A percentile compares a stretch with the other conserved stretches of the same genome.
Evolutionary conservation across 2,329 filamentous ascomycete species (phyloP).

Genomic region (Monosporascus sp.): DNA sequence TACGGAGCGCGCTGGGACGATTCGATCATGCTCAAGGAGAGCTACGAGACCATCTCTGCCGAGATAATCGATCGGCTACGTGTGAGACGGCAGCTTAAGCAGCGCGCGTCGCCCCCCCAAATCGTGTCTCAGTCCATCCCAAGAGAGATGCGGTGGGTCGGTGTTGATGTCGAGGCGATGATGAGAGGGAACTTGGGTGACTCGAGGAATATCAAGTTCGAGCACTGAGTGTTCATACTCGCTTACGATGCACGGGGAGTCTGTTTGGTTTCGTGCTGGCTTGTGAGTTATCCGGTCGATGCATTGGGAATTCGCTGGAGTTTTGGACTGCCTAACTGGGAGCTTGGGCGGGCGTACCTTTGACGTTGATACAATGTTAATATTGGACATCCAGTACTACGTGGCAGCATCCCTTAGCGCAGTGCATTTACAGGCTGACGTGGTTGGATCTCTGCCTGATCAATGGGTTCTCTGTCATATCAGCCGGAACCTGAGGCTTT

Average conservation of each 20-base stretch:
- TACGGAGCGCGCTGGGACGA: constrained; percentile 57
- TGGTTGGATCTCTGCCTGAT: no score
- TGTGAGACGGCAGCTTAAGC: constrained; percentile 31
- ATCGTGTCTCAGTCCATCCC: constrained; percentile 23
- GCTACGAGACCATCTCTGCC: constrained; percentile 45
- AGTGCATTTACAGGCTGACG: no score
- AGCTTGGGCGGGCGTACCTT: no score
- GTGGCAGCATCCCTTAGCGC: no score
- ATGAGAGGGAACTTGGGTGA: constrained; percentile 26
- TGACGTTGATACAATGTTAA: background rate
- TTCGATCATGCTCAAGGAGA: constrained; percentile 45
- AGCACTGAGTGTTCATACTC: background rate
- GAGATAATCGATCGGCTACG: constrained; percentile 38
- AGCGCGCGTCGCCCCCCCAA: constrained; percentile 26
- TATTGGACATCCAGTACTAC: background rate
- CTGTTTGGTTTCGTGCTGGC: no score
- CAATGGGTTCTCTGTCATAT: no score
- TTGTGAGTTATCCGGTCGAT: no score
- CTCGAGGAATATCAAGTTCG: constrained; percentile 7
- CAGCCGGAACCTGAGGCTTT: no score
- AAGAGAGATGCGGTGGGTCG: constrained; percentile 37
- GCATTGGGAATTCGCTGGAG: no score
- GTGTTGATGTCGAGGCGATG: constrained; percentile 38
- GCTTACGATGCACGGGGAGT: no score
- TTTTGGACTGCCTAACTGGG: background rate